Base-by-base conservation (phyloP, 139 green algal species). In the Astrephomene gubernaculifera region DNA sequence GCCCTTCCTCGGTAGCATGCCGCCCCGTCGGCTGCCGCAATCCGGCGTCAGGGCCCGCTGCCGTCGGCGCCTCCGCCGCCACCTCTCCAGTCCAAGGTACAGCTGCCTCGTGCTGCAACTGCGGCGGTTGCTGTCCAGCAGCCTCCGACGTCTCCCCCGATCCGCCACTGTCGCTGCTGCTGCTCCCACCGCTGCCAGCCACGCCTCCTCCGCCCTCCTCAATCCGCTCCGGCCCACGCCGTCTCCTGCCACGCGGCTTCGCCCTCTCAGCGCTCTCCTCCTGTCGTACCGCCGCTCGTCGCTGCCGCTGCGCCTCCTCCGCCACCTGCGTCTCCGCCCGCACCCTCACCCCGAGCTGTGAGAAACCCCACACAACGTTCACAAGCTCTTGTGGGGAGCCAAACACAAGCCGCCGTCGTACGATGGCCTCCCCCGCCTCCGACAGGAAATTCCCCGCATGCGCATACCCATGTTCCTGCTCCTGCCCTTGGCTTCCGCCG, bases 371-470 rank as follows among this genome's bases (percentile, higher is more conserved):
- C 1, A 35, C 17, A 41, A 84, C 78, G 43, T 84, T 84, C 2
- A 84, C 78, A 21, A 84, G 78, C 78, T 84, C 78, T 44, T 84
- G 78, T 7, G 78, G 61, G 8, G 78, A 84, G 9, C 38, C 67
- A n/a, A 84, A 74, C 9, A 52, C 63, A 10, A 84, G 43, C 31
- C 12, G 31, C 41, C 78, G 61, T 24, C 21, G 8, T 31, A 74
- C 44, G 33, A 84, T 74, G n/a, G 63, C 44, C 43, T 65, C 52
- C 31, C 38, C 63, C 2, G 78, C 61, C 4, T 61, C 78, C 33
- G 25, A 10, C 43, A 84, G 44, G 31, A 84, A 49, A 2, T 25
- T 27, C 63, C 38, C 2, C n/a, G n/a, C n/a, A n/a, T n/a, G n/a
- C n/a, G n/a, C n/a, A n/a, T n/a, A n/a, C n/a, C n/a, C n/a, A n/a